Base-by-base conservation (phyloP, 2,329 filamentous ascomycete genomes). In the Blumeria graminis region DNA sequence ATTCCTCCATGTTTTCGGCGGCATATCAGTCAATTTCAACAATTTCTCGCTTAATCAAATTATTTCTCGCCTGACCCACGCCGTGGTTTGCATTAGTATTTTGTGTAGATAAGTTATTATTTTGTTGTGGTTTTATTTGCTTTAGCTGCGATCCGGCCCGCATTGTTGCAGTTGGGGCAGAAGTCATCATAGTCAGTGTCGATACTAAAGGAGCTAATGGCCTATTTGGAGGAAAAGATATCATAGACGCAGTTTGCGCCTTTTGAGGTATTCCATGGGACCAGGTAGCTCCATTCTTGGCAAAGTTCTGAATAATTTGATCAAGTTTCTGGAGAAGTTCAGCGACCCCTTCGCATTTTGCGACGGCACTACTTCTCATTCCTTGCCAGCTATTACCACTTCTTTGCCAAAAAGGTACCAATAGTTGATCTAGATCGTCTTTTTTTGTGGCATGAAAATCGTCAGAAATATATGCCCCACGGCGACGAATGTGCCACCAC, bases 361-460 rank as follows among this genome's bases (percentile, higher is more conserved):
- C 72, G 6, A 74, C 74, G 1, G 72, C 75, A 56, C 74, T 69
- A 3, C 67, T 69, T 38, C 65, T 63, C 51, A 78, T 70, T 1
- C 75, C 74, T 41, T 67, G 66, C 72, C 75, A 77, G 18, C 68
- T 69, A 1, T 68, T 61, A 10, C 72, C 74, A 52, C 65, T 68
- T 13, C 66, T 63, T 13, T 70, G 66, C 71, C 74, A 78, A 3
- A 77, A 65, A 3, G 68, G 60, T 60, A 69, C 69, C 56, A 78
- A 65, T 6, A 68, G 66, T 48, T 62, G 61, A 57, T 69, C 66
- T 41, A 76, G 54, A 11, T 63, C 59, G 33, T 66, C 65, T 6
- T 68, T 59, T 16, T 52, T 52, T 52, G 28, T 2, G n/a, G 32
- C 1, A 13, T 22, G 22, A 5, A 22, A 22, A 22, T 28, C 18